phyloP scores from a whole-genome alignment of 1,284 basidiomycete genomes.

The Veloboletus limbatus region DNA sequence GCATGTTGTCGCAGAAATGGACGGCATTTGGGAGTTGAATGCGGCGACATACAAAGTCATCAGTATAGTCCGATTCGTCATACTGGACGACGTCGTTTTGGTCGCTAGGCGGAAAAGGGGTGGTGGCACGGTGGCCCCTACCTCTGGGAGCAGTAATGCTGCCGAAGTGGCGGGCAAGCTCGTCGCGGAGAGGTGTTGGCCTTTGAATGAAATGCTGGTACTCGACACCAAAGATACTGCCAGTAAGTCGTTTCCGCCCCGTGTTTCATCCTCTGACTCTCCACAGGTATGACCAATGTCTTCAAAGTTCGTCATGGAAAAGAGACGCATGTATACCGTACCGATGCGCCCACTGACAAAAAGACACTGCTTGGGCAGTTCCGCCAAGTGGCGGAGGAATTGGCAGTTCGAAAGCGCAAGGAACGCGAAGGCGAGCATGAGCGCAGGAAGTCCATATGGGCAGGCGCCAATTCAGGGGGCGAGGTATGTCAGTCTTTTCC shows the following conservation, averaged over 20 bases:
- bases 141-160: slow-evolving; percentile 25
- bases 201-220: slow-evolving; percentile 88
- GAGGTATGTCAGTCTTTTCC: slow-evolving; percentile 45
- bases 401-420: slow-evolving; percentile 83
- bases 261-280: slow-evolving; percentile 3
- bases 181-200: slow-evolving; percentile 92
- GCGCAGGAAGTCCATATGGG: slow-evolving; percentile 78
- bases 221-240: slow-evolving; percentile 94
- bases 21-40: slow-evolving; percentile 84
- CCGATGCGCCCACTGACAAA: slow-evolving; percentile 81
- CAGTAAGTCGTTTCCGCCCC: slow-evolving; percentile 46
- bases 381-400: slow-evolving; percentile 88
- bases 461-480: slow-evolving; percentile 50
- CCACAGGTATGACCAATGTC: slow-evolving; percentile 85
- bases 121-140: slow-evolving; percentile 41
- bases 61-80: slow-evolving; percentile 84
- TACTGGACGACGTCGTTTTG: slow-evolving; percentile 89
- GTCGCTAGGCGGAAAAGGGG: slow-evolving; percentile 71
- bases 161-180: slow-evolving; percentile 58
- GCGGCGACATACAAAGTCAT: slow-evolving; percentile 94
- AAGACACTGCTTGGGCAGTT: slow-evolving; percentile 83
- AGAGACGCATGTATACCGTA: slow-evolving; percentile 91
- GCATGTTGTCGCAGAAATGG: slow-evolving; percentile 87
- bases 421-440: slow-evolving; percentile 92
- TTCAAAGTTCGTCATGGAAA: slow-evolving; percentile 94